Evolutionary conservation across 768 basidiomycete species (phyloP).

Genomic region (Chalciporus piperatus): DNA sequence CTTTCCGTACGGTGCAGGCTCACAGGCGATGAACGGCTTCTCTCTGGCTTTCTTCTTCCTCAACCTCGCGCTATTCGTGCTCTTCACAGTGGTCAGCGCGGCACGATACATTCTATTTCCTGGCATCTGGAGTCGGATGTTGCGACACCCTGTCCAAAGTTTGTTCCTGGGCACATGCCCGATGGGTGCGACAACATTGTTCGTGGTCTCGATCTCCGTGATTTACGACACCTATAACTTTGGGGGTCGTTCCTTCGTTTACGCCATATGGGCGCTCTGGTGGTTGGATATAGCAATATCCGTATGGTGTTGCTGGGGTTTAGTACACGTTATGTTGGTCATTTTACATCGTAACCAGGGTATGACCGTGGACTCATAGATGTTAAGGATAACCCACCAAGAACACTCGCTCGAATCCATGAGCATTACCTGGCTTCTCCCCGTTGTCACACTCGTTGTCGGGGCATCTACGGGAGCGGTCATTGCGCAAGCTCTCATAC

Average conservation of each 20-base stretch:
- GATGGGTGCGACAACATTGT: constrained; percentile 61
- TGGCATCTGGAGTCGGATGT: constrained; percentile 45
- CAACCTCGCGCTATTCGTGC: constrained; percentile 51
- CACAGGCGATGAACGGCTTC: constrained; percentile 38
- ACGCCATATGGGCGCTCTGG: constrained; percentile 62
- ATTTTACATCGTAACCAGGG: background rate
- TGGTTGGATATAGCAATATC: constrained; percentile 63
- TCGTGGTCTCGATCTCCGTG: constrained; percentile 47
- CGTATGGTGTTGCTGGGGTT: constrained; percentile 54
- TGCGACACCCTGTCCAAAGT: constrained; percentile 49
- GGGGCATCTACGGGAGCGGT: constrained; percentile 64
- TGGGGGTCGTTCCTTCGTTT: constrained; percentile 52
- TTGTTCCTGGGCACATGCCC: constrained; percentile 49
- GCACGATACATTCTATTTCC: constrained; percentile 56
- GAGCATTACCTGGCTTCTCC: constrained; percentile 70
- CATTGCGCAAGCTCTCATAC: constrained; percentile 47
- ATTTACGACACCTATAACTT: constrained; percentile 45
- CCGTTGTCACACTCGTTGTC: constrained; percentile 72
- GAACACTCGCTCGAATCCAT: constrained; percentile 53
- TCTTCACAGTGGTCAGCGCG: constrained; percentile 44
- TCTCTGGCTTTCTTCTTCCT: constrained; percentile 56
- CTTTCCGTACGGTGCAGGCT: constrained; percentile 53
- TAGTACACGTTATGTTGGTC: constrained; percentile 66
- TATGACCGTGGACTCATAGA: constrained; percentile 13
- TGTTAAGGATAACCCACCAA: constrained; percentile 54